Evolutionary conservation across 1,139 yeast genomes (phyloP).

Genomic region (Blastobotrys persicus): DNA sequence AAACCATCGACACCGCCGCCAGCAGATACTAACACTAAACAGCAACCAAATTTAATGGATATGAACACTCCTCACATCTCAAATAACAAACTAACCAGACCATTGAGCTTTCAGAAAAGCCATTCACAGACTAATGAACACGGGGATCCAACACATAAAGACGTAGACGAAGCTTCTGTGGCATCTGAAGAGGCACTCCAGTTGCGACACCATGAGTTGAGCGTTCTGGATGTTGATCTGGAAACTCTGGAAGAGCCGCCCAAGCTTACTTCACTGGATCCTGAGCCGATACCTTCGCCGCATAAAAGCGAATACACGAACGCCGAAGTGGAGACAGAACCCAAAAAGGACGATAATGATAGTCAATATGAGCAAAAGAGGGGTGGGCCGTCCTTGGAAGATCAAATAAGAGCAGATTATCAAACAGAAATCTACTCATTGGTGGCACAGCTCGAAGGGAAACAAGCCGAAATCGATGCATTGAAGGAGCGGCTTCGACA

Average conservation of each 20-base stretch:
- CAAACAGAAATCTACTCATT: slow-evolving; percentile 28
- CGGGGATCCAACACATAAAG: background rate
- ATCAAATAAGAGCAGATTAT: slow-evolving; percentile 20
- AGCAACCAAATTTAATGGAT: slow-evolving; percentile 1
- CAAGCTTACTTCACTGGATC: slow-evolving; percentile 1
- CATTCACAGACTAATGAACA: background rate
- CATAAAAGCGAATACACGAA: background rate
- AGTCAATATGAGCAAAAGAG: background rate
- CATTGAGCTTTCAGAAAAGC: background rate
- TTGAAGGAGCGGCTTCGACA: slow-evolving; percentile 24
- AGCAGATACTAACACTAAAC: background rate
- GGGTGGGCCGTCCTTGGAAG: slow-evolving; percentile 1
- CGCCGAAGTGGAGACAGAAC: background rate
- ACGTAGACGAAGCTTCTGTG: background rate
- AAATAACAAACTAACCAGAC: background rate
- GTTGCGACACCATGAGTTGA: background rate
- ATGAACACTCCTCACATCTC: slow-evolving; percentile 8
- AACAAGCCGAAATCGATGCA: slow-evolving; percentile 29
- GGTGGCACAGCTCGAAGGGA: slow-evolving; percentile 30
- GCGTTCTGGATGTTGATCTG: background rate
- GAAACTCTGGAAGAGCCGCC: slow-evolving; percentile 5
- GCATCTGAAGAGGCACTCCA: background rate
- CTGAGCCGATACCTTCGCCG: background rate
- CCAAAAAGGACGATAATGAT: background rate
- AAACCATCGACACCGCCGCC: background rate